Base-by-base conservation (phyloP, 768 basidiomycete genomes). In the Mycena leptocephala region DNA sequence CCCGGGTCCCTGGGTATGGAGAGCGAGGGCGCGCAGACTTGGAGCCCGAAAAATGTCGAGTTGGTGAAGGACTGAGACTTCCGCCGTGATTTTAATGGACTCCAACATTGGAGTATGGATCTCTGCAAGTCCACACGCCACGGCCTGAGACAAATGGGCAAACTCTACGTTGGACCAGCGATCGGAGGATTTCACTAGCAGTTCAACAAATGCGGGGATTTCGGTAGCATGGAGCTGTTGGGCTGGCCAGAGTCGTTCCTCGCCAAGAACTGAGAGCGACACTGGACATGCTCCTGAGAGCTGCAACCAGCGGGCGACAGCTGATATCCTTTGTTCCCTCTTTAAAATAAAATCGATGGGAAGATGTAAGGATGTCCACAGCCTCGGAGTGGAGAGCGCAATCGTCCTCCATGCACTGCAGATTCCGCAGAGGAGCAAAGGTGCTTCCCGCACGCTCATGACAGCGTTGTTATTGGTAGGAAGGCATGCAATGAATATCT, bases 401-500 rank as follows among this genome's bases (percentile, higher is more conserved):
- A 39, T 33, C 9, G 18, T 58, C 10, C 59, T 62, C 73, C 73
- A 75, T 2, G 59, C 32, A 59, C 73, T 69, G 73, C 73, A 75
- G 26, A 75, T 69, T 10, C 55, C 24, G 28, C 73, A 59, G 4
- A 75, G n/a, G 16, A 69, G 22, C n/a, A 66, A 14, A 0, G 73
- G 73, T 2, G 66, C 73, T 37, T 68, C 67, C 24, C 51, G 24
- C 3, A 26, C 28, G 28, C 67, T 66, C 58, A 69, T 63, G 24
- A 43, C 37, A 5, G 58, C 65, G 46, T 69, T 48, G 18, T 6
- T 14, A 18, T 37, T 53, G 33, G 24, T 43, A 1, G 62, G 65
- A 18, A 74, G 53, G 43, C 65, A 74, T 4, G 72, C 72, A 37
- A 67, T 4, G 30, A 72, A 72, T n/a, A 72, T 72, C 24, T 43